Conservation (phyloP, 441 rosid species). For the Mallotus japonicus region DNA sequence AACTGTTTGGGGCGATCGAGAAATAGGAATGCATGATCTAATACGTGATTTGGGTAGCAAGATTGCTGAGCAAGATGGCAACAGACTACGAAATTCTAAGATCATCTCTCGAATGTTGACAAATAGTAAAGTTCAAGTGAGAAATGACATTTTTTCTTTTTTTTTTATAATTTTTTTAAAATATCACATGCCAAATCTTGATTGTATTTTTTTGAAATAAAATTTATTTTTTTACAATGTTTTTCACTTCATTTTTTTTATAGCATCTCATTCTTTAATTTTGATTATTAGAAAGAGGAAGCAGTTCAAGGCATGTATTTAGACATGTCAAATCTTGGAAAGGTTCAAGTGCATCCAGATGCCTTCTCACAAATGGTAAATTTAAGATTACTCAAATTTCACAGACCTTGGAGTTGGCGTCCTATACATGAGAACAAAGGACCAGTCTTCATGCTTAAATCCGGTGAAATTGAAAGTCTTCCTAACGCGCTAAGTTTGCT, state of each 20-base stretch:
- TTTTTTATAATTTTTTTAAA: neutral
- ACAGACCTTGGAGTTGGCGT: neutral
- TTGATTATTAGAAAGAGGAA: slow-evolving; percentile 13
- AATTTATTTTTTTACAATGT: too few species aligned
- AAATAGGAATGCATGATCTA: slow-evolving; percentile 21
- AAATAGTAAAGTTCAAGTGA: slow-evolving; percentile 23
- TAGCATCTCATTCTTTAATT: neutral
- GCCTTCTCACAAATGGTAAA: slow-evolving; percentile 22
- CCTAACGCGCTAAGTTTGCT: slow-evolving; percentile 9
- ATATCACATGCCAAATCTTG: too few species aligned
- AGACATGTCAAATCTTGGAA: neutral
- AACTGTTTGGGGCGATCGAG: neutral
- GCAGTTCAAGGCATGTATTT: slow-evolving; percentile 23
- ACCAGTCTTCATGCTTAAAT: neutral
- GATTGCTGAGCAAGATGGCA: slow-evolving; percentile 37
- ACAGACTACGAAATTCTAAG: slow-evolving; percentile 26
- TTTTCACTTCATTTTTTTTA: too few species aligned
- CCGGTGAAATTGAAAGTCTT: slow-evolving; percentile 1
- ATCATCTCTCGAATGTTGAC: too few species aligned
- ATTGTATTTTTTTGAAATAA: too few species aligned
- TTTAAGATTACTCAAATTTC: slow-evolving; percentile 25
- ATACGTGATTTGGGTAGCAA: slow-evolving; percentile 46
- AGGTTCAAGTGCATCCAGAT: neutral
- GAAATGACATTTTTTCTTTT: neutral
- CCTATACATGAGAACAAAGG: neutral